Evolutionary conservation across 352 stramenopile species (phyloP).

Genomic region (Phytopythium kandeliae): DNA sequence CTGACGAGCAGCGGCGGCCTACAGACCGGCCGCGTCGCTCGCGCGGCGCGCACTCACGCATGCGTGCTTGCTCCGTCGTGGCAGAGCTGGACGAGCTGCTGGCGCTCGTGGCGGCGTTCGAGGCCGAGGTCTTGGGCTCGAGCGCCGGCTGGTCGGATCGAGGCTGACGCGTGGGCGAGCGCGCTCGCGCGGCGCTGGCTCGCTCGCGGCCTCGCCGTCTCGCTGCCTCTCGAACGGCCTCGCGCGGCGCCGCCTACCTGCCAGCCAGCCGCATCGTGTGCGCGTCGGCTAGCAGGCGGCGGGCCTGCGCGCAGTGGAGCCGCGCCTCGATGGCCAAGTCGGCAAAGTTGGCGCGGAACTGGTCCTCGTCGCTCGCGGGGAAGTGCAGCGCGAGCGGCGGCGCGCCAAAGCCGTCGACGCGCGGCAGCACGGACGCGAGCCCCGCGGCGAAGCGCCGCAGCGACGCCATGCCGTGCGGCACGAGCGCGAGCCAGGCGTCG

Average conservation of each 20-base stretch:
- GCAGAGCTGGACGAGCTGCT: conserved; percentile 54
- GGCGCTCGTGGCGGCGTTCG: conserved; percentile 33
- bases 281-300: not conserved
- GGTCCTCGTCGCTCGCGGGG: conserved; percentile 8
- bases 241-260: too few species aligned
- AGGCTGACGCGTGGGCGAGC: not conserved
- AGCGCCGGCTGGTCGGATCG: not conserved
- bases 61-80: too few species aligned
- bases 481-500: conserved; percentile 10
- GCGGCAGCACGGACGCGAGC: conserved; percentile 9
- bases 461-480: conserved; percentile 5
- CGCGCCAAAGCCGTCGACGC: not conserved
- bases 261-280: too few species aligned
- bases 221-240: too few species aligned
- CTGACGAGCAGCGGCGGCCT: too few species aligned
- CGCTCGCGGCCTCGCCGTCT: too few species aligned
- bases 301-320: conserved; percentile 10
- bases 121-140: conserved; percentile 19
- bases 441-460: conserved; percentile 15
- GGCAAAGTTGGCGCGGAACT: conserved; percentile 4
- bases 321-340: conserved; percentile 12
- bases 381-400: not conserved
- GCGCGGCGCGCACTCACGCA: too few species aligned
- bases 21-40: too few species aligned
- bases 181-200: too few species aligned